These are phyloP conservation scores for Lasiodiplodia sp. DNA, from an alignment of 2,329 filamentous ascomycete species.

Conservation along the genomic window DNA sequence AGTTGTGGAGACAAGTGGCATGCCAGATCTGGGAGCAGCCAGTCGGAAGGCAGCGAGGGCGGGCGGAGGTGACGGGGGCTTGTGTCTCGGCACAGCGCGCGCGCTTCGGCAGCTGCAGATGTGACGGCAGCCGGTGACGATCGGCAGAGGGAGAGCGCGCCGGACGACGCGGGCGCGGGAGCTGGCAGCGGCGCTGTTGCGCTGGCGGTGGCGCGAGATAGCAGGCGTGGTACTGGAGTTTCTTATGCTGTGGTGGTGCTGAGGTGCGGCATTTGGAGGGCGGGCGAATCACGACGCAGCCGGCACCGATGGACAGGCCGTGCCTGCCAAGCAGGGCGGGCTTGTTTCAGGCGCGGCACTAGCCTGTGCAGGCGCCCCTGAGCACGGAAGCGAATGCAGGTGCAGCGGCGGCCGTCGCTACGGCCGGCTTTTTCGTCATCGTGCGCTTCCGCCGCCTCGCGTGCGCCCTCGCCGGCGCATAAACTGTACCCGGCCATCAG, in stretches of 20 bases:
- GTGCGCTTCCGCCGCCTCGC: background rate
- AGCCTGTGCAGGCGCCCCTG: slow-evolving; percentile 15
- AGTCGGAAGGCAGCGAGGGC: slow-evolving; percentile 6
- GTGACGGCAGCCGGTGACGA: background rate
- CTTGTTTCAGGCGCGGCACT: slow-evolving; percentile 18
- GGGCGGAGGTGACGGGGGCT: slow-evolving; percentile 3
- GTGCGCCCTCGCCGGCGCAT: slow-evolving; percentile 18
- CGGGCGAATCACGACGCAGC: slow-evolving; percentile 1
- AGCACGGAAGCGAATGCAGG: background rate
- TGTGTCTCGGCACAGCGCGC: slow-evolving; percentile 22
- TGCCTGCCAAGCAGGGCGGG: slow-evolving; percentile 18
- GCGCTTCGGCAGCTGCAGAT: slow-evolving; percentile 11
- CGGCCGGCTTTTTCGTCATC: slow-evolving; percentile 10
- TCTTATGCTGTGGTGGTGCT: slow-evolving; percentile 2
- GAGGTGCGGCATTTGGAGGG: background rate
- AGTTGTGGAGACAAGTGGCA: background rate
- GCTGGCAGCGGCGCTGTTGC: background rate
- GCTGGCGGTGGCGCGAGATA: background rate
- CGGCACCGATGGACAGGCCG: slow-evolving; percentile 6
- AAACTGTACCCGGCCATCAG: slow-evolving; percentile 13
- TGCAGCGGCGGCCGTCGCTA: background rate
- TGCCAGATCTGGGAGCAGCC: slow-evolving; percentile 11
- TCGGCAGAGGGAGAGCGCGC: background rate
- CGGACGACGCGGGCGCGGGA: background rate
- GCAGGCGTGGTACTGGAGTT: slow-evolving; percentile 15